Base-by-base conservation (phyloP, 352 stramenopile genomes). In the Pythium aristosporum region DNA sequence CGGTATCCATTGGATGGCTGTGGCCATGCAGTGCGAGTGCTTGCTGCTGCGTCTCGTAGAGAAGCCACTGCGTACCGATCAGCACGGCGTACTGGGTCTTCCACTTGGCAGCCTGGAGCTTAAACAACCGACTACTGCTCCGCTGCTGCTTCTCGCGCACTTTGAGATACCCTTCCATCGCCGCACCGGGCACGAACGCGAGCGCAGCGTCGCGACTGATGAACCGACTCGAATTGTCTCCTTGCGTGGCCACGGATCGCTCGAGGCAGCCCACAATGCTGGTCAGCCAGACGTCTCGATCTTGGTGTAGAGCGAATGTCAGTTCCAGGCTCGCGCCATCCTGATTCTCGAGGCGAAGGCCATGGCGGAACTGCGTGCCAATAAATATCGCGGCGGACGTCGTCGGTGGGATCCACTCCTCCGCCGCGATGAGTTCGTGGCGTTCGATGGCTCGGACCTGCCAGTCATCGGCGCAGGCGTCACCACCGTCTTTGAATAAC, bases 91-190 rank as follows among this genome's bases (percentile, higher is more conserved):
- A 93, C n/a, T 78, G 71, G 3, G 67, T 75, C 52, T 79, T 81
- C 82, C 82, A 91, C 12, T 49, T 39, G 20, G 48, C 2, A 20
- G 60, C 20, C 23, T 16, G 8, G 13, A 60, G 39, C 30, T 23
- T 55, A 15, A 63, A 63, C 10, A 46, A 46, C 16, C 13, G 13
- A 20, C n/a, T 30, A 37, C 50, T 46, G 28, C 30, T 39, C 8
- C 34, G 11, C 34, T 39, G 28, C 15, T 10, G 39, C 66, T 63
- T 75, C 16, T 71, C 53, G 10, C 68, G 80, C 0, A 85, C 49
- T 20, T 86, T 82, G 18, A 93, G 55, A 49, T 87, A 91, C 0
- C 85, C 82, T 64, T 93, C 84, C 82, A 93, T 93, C 0, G 71
- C 44, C 0, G 84, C 82, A 7, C 82, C 80, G 18, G 73, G 51